These are phyloP conservation scores for Rhynchospora tenuis DNA, from an alignment of 176 grass and related monocot species.

Conservation along the genomic window DNA sequence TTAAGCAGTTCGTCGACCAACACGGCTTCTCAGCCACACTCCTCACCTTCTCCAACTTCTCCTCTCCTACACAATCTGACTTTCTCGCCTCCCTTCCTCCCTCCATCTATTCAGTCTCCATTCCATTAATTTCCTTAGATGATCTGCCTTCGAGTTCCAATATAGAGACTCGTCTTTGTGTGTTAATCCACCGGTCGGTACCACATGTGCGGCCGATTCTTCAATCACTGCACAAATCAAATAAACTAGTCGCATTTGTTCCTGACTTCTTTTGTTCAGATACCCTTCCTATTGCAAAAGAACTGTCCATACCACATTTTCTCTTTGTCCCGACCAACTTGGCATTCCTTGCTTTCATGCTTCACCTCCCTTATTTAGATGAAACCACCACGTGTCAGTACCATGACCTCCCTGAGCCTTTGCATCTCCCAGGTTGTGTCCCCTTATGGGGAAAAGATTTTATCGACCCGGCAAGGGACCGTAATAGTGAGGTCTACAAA, in stretches of 20 bases:
- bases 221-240: neutral
- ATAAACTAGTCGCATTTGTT: conserved; percentile 24
- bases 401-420: conserved; percentile 32
- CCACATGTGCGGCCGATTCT: conserved; percentile 2
- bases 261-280: conserved; percentile 24
- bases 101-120: conserved; percentile 2
- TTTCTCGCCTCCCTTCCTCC: conserved; percentile 23
- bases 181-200: neutral
- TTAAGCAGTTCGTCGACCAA: neutral
- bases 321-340: conserved; percentile 27
- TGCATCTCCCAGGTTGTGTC: conserved; percentile 32
- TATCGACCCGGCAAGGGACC: conserved; percentile 1
- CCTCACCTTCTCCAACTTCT: conserved; percentile 30
- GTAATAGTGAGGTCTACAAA: neutral
- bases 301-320: conserved; percentile 23
- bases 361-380: conserved; percentile 25
- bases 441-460: conserved; percentile 31
- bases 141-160: conserved; percentile 31
- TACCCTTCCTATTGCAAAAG: conserved; percentile 18
- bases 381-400: conserved; percentile 22
- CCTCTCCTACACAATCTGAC: conserved; percentile 7
- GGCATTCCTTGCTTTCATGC: neutral
- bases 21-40: conserved; percentile 35
- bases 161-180: neutral
- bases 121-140: conserved; percentile 35